Base-by-base conservation (phyloP, 371 early-diverging fungal genomes). In the Saksenaea vasiformis region DNA sequence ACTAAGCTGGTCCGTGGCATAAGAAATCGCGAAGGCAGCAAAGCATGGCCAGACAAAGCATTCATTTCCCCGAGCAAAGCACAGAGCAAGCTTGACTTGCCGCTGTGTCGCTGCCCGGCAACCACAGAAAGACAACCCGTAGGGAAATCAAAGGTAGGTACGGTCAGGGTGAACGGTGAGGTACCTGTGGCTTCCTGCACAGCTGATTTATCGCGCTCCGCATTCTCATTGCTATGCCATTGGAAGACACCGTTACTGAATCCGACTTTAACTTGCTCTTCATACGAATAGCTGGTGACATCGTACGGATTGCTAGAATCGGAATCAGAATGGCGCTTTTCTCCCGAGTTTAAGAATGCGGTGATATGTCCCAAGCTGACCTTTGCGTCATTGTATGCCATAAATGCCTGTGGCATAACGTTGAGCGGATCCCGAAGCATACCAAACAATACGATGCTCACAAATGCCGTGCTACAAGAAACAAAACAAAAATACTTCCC, bases 11-110 rank as follows among this genome's bases (percentile, higher is more conserved):
- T 62, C 13, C 27, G 58, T 13, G 54, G 60, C 36, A 55, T 31
- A 22, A 65, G 44, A 47, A 58, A 73, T 0, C 67, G 70, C 17
- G 73, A 71, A 1, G 89, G 87, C 13, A 89, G 62, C 34, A 66
- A 67, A 1, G 72, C 65, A 0, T 70, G 65, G 5, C 88, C 90
- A 7, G 67, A 58, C 26, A 80, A 54, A 3, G 77, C 61, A 26
- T 76, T 66, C 86, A 85, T 82, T 47, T 86, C 87, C 3, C 91
- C 91, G 4, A 93, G 65, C 35, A 93, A 69, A 19, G 90, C 91
- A 63, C 79, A 64, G 19, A 94, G 60, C 11, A 92, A 54, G n/a
- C 85, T 84, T 5, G 87, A 78, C 66, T 91, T 93, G 10, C 91
- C 93, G 37, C 80, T 71, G 19, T 86, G 78, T 17, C 89, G 79